phyloP scores from a whole-genome alignment of 2,329 filamentous ascomycete genomes.

The Calonectria fujianensis region DNA sequence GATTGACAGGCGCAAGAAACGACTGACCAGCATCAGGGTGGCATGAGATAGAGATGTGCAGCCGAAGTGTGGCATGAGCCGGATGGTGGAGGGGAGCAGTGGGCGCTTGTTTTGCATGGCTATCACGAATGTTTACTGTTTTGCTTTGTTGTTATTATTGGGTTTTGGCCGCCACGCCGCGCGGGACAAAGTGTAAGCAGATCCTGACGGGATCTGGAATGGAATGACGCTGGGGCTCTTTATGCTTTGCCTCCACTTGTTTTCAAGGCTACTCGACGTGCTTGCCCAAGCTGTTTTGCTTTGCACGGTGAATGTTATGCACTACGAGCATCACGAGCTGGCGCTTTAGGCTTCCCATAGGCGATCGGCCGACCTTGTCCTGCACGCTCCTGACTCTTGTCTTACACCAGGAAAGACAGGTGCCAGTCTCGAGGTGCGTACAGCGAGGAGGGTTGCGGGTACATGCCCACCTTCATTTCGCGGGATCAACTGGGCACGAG shows the following conservation, averaged over 20 bases:
- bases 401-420: constrained; percentile 30
- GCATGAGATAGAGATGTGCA: constrained; percentile 40
- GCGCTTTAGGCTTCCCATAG: constrained; percentile 32
- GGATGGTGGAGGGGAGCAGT: constrained; percentile 19
- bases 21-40: constrained; percentile 41
- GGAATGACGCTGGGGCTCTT: constrained; percentile 40
- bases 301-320: constrained; percentile 34
- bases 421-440: constrained; percentile 25
- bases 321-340: constrained; percentile 12
- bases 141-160: constrained; percentile 29
- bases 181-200: constrained; percentile 27
- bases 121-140: constrained; percentile 28
- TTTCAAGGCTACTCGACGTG: constrained; percentile 20
- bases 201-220: constrained; percentile 44
- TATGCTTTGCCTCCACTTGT: constrained; percentile 44
- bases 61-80: constrained; percentile 18
- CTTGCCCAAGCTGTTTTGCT: constrained; percentile 39
- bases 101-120: constrained; percentile 10
- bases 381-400: constrained; percentile 47
- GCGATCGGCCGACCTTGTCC: constrained; percentile 19
- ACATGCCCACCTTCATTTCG: constrained; percentile 33
- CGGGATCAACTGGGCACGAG: constrained; percentile 25
- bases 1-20: constrained; percentile 42
- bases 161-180: constrained; percentile 9
- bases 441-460: constrained; percentile 14